phyloP scores from a whole-genome alignment of 495 filamentous ascomycete species.

The Penicillium canariense region DNA sequence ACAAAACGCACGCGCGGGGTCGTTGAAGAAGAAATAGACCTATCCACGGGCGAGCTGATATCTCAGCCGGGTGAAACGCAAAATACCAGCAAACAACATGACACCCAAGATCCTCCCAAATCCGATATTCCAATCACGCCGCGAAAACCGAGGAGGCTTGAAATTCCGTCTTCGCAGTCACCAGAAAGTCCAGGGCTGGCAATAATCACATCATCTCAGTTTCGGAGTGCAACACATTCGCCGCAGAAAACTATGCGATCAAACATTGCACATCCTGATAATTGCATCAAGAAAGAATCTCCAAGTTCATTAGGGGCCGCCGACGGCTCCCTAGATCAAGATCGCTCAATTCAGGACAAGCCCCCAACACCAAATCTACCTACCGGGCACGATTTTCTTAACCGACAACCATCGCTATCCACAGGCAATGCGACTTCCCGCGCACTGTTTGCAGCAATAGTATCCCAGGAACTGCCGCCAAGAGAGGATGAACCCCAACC shows the following conservation, averaged over 20 bases:
- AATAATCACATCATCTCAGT: constrained; percentile 42
- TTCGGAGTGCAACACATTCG: constrained; percentile 32
- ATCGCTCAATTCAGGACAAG: background rate
- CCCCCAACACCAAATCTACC: constrained; percentile 5
- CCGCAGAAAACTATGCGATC: constrained; percentile 21
- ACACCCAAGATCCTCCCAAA: background rate
- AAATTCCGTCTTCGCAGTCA: constrained; percentile 48
- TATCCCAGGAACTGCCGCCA: background rate
- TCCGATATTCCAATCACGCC: constrained; percentile 29
- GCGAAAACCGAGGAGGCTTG: constrained; percentile 29
- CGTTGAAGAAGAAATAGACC: constrained; percentile 22
- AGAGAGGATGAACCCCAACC: background rate
- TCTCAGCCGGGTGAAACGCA: constrained; percentile 14
- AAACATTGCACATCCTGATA: background rate
- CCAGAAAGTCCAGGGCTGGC: constrained; percentile 44
- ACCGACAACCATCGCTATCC: background rate
- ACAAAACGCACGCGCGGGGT: constrained; percentile 15
- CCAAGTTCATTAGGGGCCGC: background rate
- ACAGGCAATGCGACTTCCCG: constrained; percentile 1
- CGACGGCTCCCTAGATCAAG: constrained; percentile 6
- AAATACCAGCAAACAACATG: background rate
- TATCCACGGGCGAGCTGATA: constrained; percentile 29
- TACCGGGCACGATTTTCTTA: constrained; percentile 2
- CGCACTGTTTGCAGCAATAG: background rate
- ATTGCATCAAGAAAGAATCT: constrained; percentile 28